A percentile compares a stretch with the other conserved stretches of the same genome.
Conservation (phyloP, 2,329 filamentous ascomycete species). For the Colletotrichum trifolii region DNA sequence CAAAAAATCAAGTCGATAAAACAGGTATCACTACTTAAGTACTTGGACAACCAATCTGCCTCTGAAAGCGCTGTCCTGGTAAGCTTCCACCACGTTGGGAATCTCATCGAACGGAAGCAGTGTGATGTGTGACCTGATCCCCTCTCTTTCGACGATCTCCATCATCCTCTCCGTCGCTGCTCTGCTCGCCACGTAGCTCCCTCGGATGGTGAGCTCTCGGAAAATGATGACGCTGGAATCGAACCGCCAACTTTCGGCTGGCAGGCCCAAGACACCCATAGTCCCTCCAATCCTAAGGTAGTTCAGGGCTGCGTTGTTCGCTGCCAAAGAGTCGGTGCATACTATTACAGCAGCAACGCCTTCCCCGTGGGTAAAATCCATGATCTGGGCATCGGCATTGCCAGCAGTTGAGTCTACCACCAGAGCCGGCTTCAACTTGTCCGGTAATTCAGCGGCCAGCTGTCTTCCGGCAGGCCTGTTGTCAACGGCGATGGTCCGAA, state of each 20-base stretch:
- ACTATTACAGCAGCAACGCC: slow-evolving; percentile 46
- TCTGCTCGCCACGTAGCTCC: slow-evolving; percentile 46
- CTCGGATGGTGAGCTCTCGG: slow-evolving; percentile 44
- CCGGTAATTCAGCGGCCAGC: slow-evolving; percentile 43
- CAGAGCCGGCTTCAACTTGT: slow-evolving; percentile 41
- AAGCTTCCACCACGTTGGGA: slow-evolving; percentile 42
- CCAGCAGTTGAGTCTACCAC: slow-evolving; percentile 42
- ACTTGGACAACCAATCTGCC: slow-evolving; percentile 46
- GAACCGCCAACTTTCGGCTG: slow-evolving; percentile 46
- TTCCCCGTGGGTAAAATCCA: slow-evolving; percentile 44
- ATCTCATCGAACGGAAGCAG: slow-evolving; percentile 42
- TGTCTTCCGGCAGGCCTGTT: slow-evolving; percentile 43
- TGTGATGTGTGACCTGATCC: slow-evolving; percentile 44
- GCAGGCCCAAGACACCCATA: slow-evolving; percentile 45
- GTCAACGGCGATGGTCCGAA: slow-evolving; percentile 49
- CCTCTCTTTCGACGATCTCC: slow-evolving; percentile 40
- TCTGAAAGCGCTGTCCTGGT: slow-evolving; percentile 43
- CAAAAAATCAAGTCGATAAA: neutral
- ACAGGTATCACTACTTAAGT: neutral
- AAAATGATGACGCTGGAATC: slow-evolving; percentile 45
- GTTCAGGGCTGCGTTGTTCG: slow-evolving; percentile 45
- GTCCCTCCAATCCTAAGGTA: slow-evolving; percentile 44
- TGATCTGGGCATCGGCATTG: slow-evolving; percentile 38
- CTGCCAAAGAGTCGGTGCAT: slow-evolving; percentile 46
- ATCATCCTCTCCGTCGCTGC: slow-evolving; percentile 47